Conservation (phyloP, 1,139 yeast species). For the Scheffersomyces titani region DNA sequence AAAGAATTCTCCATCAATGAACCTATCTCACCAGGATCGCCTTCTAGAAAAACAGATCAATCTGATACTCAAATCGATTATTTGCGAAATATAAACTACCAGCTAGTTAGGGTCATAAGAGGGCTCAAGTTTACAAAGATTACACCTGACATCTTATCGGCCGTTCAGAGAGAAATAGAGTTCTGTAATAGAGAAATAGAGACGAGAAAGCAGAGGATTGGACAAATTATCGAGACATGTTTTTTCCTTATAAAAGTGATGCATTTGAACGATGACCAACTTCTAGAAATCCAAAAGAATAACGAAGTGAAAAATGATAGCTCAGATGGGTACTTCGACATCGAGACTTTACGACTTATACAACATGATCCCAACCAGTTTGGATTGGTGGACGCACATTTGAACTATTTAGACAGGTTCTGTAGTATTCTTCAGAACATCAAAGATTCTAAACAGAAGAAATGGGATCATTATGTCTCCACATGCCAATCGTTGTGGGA, state of each 20-base stretch:
- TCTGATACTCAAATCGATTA: constrained; percentile 5
- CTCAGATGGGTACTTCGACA: constrained; percentile 29
- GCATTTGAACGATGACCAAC: constrained; percentile 35
- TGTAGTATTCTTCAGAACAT: constrained; percentile 27
- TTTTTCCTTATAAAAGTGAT: constrained; percentile 28
- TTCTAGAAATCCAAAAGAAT: constrained; percentile 34
- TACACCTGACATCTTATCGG: constrained; percentile 28
- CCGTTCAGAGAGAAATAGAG: constrained; percentile 27
- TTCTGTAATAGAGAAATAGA: constrained; percentile 26
- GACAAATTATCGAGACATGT: constrained; percentile 25
- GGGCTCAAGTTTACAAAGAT: constrained; percentile 39
- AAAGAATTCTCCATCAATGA: constrained; percentile 4
- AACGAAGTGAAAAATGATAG: constrained; percentile 20
- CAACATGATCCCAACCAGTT: constrained; percentile 39
- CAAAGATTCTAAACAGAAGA: constrained; percentile 34
- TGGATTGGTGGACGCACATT: constrained; percentile 40
- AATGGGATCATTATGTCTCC: constrained; percentile 29
- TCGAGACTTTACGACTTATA: constrained; percentile 39
- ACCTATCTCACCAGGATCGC: background rate
- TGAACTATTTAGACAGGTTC: constrained; percentile 32
- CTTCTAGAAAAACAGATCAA: background rate
- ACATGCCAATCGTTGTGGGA: constrained; percentile 53
- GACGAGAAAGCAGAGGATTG: constrained; percentile 26
- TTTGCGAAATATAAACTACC: constrained; percentile 39
- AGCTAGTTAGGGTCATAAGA: constrained; percentile 37